phyloP scores from a whole-genome alignment of 2,329 filamentous ascomycete species.

The Paracamarosporium sp. region DNA sequence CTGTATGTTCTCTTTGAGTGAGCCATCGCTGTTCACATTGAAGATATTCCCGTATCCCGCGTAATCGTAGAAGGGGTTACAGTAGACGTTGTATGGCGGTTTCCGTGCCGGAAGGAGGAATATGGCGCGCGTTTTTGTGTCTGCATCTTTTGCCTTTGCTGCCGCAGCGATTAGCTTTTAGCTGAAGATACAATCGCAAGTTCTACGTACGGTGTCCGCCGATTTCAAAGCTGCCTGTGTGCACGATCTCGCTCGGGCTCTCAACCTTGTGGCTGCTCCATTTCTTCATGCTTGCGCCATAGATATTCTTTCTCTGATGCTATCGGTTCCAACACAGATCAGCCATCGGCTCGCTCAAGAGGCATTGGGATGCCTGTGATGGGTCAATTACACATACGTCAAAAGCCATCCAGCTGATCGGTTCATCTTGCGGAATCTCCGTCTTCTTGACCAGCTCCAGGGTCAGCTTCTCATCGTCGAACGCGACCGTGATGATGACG shows the following conservation, averaged over 20 bases:
- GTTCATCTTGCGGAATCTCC: constrained; percentile 80
- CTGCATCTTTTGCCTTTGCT: constrained; percentile 72
- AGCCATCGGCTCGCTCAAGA: constrained; percentile 14
- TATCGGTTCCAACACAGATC: constrained; percentile 43
- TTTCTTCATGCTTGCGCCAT: constrained; percentile 92
- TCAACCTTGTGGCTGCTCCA: constrained; percentile 84
- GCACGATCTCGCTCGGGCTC: constrained; percentile 76
- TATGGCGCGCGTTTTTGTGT: constrained; percentile 86
- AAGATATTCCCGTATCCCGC: constrained; percentile 84
- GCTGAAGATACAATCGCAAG: background rate
- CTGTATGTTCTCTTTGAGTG: constrained; percentile 70
- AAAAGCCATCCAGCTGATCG: constrained; percentile 94
- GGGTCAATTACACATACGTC: constrained; percentile 63
- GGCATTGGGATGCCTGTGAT: background rate
- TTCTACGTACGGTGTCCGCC: constrained; percentile 72
- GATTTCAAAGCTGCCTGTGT: constrained; percentile 75
- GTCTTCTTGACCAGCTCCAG: constrained; percentile 80
- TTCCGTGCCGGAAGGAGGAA: constrained; percentile 82
- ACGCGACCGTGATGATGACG: constrained; percentile 87
- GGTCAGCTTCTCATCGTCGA: constrained; percentile 80
- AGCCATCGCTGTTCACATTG: constrained; percentile 63
- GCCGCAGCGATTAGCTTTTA: constrained; percentile 14
- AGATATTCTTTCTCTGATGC: constrained; percentile 84
- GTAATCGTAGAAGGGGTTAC: constrained; percentile 88
- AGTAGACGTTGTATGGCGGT: constrained; percentile 82